phyloP scores from a whole-genome alignment of 2,329 filamentous ascomycete genomes.

The Exophiala alcalophila region DNA sequence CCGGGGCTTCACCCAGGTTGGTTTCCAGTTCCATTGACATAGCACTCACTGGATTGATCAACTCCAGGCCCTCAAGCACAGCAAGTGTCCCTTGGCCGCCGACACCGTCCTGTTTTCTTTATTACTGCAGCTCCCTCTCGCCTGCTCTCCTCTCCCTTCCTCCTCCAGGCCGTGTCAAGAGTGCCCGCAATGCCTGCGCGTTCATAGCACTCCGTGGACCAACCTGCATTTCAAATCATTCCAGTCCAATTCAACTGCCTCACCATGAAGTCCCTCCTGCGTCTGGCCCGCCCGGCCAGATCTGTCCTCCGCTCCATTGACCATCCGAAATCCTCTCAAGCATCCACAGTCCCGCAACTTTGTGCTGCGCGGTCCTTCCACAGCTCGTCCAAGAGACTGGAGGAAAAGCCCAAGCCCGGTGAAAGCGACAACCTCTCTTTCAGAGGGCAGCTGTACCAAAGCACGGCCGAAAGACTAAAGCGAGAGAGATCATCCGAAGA shows the following conservation, averaged over 20 bases:
- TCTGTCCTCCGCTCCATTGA: slow-evolving; percentile 17
- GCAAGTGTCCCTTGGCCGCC: too few species aligned
- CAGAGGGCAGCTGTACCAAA: slow-evolving; percentile 61
- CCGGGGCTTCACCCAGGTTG: too few species aligned
- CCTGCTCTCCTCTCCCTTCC: too few species aligned
- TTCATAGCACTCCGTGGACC: too few species aligned
- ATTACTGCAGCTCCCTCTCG: too few species aligned
- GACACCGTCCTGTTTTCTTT: too few species aligned
- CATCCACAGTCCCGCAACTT: slow-evolving; percentile 1
- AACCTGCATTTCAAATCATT: too few species aligned
- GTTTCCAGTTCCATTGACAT: too few species aligned
- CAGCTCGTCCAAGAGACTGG: slow-evolving; percentile 8
- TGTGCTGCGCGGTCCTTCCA: slow-evolving; percentile 14
- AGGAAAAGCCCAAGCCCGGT: slow-evolving; percentile 13
- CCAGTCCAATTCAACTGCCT: not conserved
- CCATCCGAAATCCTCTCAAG: not conserved
- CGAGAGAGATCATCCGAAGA: slow-evolving; percentile 49
- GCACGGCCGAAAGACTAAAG: slow-evolving; percentile 56
- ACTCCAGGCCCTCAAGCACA: too few species aligned
- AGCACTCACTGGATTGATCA: too few species aligned
- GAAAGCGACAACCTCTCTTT: slow-evolving; percentile 39
- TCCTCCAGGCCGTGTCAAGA: too few species aligned
- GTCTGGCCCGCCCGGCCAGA: slow-evolving; percentile 12
- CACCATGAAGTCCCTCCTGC: slow-evolving; percentile 14
- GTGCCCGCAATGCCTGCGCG: too few species aligned